Conservation (phyloP, 1,139 yeast species). For the Yamadazyma atlantica region DNA sequence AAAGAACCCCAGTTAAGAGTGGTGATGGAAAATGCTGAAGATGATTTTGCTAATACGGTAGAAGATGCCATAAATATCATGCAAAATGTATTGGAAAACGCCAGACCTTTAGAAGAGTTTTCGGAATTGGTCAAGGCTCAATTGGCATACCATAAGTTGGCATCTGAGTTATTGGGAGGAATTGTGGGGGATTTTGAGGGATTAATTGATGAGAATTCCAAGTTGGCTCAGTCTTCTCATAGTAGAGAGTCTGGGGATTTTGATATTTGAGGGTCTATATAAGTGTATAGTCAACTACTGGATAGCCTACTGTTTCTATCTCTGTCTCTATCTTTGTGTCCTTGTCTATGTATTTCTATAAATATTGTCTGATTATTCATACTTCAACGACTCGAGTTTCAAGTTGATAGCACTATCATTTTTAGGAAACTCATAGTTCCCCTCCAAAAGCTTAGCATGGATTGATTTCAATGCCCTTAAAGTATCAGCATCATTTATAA, state of each 20-base stretch:
- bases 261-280: conserved; percentile 29
- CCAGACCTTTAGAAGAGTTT: conserved; percentile 70
- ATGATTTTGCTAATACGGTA: conserved; percentile 86
- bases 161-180: conserved; percentile 65
- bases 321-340: background rate
- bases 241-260: conserved; percentile 45
- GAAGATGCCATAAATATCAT: conserved; percentile 85
- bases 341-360: background rate
- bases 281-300: background rate
- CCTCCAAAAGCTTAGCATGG: conserved; percentile 74
- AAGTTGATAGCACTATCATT: conserved; percentile 35
- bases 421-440: conserved; percentile 26
- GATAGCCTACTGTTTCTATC: background rate
- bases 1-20: conserved; percentile 75
- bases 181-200: conserved; percentile 66
- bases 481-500: conserved; percentile 80
- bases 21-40: conserved; percentile 83
- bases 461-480: conserved; percentile 82
- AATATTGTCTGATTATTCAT: conserved; percentile 12
- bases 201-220: conserved; percentile 50
- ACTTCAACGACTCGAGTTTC: conserved; percentile 36
- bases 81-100: conserved; percentile 77
- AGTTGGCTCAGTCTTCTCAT: conserved; percentile 17
- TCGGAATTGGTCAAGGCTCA: conserved; percentile 76
- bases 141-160: conserved; percentile 78